phyloP scores from a whole-genome alignment of 257 asterid species.

The Echites panduratus region DNA sequence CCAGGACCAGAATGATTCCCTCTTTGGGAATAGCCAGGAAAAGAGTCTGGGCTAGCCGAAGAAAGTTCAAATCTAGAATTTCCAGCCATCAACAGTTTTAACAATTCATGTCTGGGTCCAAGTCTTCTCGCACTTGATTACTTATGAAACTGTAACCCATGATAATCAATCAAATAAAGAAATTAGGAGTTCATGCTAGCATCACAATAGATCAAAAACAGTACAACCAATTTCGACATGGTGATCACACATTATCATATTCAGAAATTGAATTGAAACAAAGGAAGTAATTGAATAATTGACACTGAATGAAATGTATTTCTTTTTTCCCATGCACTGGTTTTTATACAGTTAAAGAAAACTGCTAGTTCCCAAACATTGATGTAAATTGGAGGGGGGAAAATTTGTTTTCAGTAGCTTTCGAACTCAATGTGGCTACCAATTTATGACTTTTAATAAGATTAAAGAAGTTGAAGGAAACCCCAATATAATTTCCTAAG shows the following conservation, averaged over 20 bases:
- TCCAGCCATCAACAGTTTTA: constrained; percentile 65
- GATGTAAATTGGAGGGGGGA: too few relatives aligned
- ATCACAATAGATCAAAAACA: background rate
- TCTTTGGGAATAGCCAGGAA: constrained; percentile 66
- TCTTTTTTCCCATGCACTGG: background rate
- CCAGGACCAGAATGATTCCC: constrained; percentile 53
- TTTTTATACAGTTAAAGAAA: background rate
- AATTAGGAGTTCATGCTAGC: constrained; percentile 10
- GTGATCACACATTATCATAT: background rate
- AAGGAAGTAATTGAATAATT: background rate
- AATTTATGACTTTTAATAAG: background rate
- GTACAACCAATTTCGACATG: background rate
- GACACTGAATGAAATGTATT: background rate
- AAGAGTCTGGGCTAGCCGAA: constrained; percentile 71
- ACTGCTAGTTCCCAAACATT: background rate
- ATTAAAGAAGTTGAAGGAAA: background rate
- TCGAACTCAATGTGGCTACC: background rate
- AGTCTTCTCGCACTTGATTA: constrained; percentile 19
- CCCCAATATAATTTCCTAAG: background rate
- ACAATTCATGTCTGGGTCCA: constrained; percentile 32
- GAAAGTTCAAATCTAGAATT: constrained; percentile 59
- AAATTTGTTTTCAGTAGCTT: background rate
- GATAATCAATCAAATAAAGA: constrained; percentile 18
- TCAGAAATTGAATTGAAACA: background rate
- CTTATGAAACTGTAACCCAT: constrained; percentile 25